Evolutionary conservation across 2,329 filamentous ascomycete species (phyloP).

Genomic region (Hypoxylon sp.): DNA sequence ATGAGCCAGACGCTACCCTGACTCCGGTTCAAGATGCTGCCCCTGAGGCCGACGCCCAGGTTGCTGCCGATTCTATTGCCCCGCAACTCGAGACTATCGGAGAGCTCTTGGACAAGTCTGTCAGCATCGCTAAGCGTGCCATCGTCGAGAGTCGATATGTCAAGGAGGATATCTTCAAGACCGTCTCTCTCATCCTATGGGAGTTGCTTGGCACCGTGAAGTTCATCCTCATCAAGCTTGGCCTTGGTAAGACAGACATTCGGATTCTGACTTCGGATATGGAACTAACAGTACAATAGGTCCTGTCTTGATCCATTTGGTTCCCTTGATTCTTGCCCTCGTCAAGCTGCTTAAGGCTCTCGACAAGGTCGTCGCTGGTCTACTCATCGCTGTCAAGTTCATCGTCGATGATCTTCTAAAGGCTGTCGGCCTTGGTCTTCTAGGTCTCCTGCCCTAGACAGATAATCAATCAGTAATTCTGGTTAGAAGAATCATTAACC

Average conservation of each 20-base stretch:
- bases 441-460: slow-evolving; percentile 40
- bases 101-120: slow-evolving; percentile 43
- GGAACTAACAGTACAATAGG: slow-evolving; percentile 38
- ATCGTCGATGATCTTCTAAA: slow-evolving; percentile 49
- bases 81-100: slow-evolving; percentile 47
- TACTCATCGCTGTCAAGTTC: slow-evolving; percentile 46
- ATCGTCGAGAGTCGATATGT: slow-evolving; percentile 39
- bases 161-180: slow-evolving; percentile 49
- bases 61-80: slow-evolving; percentile 42
- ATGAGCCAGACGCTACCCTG: slow-evolving; percentile 43
- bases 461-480: background rate
- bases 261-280: background rate
- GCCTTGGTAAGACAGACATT: slow-evolving; percentile 46
- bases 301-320: slow-evolving; percentile 46
- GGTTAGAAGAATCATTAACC: background rate
- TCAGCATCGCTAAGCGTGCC: slow-evolving; percentile 45
- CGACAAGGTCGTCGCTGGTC: slow-evolving; percentile 46
- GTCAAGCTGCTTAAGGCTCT: slow-evolving; percentile 47
- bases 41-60: slow-evolving; percentile 38
- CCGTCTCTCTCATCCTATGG: slow-evolving; percentile 46
- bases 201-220: slow-evolving; percentile 50
- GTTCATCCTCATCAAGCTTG: slow-evolving; percentile 51
- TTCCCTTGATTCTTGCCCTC: slow-evolving; percentile 45
- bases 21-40: slow-evolving; percentile 39
- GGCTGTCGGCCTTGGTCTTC: slow-evolving; percentile 49